Base-by-base conservation (phyloP, 2,329 filamentous ascomycete species). In the Plenodomus lindquistii region DNA sequence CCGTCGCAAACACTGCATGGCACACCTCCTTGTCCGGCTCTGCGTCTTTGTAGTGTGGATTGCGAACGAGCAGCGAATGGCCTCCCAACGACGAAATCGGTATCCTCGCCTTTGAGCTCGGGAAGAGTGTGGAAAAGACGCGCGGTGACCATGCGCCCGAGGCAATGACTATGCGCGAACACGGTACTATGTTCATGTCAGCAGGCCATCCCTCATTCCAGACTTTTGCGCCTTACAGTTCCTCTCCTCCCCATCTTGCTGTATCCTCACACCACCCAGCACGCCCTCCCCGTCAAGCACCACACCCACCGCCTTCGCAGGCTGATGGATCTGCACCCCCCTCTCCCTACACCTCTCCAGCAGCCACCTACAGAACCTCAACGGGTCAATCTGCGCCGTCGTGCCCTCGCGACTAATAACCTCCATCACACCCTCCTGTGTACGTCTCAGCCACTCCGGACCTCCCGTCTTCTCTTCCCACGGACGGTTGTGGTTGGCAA, bases 141-240 rank as follows among this genome's bases (percentile, higher is more conserved):
- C 73, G 71, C 0, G 83, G 79, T 0, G 87, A 87, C 89, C 89
- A 93, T 2, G 84, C 81, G 2, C 89, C 89, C 0, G 87, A 81
- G 0, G 86, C 75, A 50, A 93, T 78, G 15, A 92, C 73, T 19
- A 93, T 67, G 10, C 82, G 81, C 0, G 80, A 82, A 62, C 87
- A 89, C 0, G 85, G 79, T 2, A 92, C 72, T 73, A 46, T 18
- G 6, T 13, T 4, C 15, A 8, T 31, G 27, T 31, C 11, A 31
- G 27, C 27, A 31, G 15, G 9, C 27, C 27, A 31, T 24, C 22
- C 6, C 22, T 24, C 27, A 4, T n/a, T 13, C 27, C 6, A 15
- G 27, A 31, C 10, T 31, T 4, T 8, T 15, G 27, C 27, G 0
- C 29, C 50, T 42, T 50, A 60, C 57, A 21, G 39, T 54, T 46